Conservation (phyloP, 176 grass and related monocot genomes). For the Juncus effusus region DNA sequence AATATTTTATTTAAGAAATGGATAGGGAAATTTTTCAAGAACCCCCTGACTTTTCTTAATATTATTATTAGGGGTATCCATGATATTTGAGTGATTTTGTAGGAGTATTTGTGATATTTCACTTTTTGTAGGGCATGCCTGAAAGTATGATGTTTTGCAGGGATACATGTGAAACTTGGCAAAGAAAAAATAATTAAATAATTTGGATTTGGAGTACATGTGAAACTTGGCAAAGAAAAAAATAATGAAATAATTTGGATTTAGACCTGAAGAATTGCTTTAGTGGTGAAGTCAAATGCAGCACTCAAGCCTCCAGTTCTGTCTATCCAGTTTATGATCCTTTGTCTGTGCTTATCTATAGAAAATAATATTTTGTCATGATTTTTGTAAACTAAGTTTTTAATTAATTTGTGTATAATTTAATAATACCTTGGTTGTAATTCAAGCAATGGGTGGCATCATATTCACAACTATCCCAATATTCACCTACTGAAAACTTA, state of each 20-base stretch:
- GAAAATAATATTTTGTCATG: background rate
- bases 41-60: too few relatives aligned
- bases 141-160: too few relatives aligned
- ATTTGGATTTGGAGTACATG: background rate
- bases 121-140: too few relatives aligned
- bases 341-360: constrained; percentile 76
- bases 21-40: too few relatives aligned
- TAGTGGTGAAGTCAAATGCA: constrained; percentile 94
- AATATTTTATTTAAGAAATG: too few relatives aligned
- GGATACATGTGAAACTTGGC: background rate
- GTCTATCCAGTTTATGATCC: constrained; percentile 83
- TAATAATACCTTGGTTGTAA: constrained; percentile 74
- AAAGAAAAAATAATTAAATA: constrained; percentile 9
- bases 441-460: constrained; percentile 45
- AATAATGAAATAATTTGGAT: constrained; percentile 17
- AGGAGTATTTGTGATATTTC: too few relatives aligned
- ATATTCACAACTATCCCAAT: constrained; percentile 90
- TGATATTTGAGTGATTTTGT: too few relatives aligned
- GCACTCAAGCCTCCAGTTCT: constrained; percentile 64
- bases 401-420: background rate
- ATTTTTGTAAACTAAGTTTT: background rate
- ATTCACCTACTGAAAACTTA: constrained; percentile 84
- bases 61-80: too few relatives aligned
- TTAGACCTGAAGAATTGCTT: constrained; percentile 90
- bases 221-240: background rate